phyloP scores from a whole-genome alignment of 2,329 filamentous ascomycete species.

The Neonectria coccinea region DNA sequence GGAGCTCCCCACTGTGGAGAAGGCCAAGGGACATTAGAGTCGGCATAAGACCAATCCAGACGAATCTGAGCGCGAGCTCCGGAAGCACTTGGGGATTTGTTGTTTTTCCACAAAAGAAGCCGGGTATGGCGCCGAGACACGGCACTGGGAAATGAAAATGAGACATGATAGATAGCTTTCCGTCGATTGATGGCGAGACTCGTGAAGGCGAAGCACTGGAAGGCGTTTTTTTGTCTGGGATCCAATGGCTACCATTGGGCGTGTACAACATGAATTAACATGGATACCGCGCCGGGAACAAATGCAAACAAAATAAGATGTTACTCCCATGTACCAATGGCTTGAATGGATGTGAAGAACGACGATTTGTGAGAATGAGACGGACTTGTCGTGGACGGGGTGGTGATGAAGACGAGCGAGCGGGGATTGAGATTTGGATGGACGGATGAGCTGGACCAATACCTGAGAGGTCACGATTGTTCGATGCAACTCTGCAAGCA shows the following conservation, averaged over 20 bases:
- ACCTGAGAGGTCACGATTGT: background rate
- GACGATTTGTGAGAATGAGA: background rate
- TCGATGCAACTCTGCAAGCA: background rate
- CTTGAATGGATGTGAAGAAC: background rate
- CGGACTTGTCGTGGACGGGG: background rate
- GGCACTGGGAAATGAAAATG: conserved; percentile 32
- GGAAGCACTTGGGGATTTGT: conserved; percentile 29
- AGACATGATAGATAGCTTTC: conserved; percentile 37
- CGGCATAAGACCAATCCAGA: conserved; percentile 19
- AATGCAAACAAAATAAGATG: conserved; percentile 17
- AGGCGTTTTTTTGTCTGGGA: conserved; percentile 40
- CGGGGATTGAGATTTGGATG: background rate
- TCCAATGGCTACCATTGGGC: conserved; percentile 31
- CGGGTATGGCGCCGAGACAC: conserved; percentile 23
- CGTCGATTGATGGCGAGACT: background rate
- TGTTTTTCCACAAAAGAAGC: conserved; percentile 31
- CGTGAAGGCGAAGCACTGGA: conserved; percentile 27
- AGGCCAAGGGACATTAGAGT: conserved; percentile 53
- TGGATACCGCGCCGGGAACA: conserved; percentile 34
- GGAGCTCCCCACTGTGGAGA: conserved; percentile 76
- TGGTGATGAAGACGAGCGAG: background rate
- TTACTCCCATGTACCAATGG: background rate
- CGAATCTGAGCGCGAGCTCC: conserved; percentile 41
- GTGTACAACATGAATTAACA: conserved; percentile 31
- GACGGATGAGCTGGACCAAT: background rate